Evolutionary conservation across 73 alveolate genomes (phyloP).

Genomic region (Paramecium biaurelia): DNA sequence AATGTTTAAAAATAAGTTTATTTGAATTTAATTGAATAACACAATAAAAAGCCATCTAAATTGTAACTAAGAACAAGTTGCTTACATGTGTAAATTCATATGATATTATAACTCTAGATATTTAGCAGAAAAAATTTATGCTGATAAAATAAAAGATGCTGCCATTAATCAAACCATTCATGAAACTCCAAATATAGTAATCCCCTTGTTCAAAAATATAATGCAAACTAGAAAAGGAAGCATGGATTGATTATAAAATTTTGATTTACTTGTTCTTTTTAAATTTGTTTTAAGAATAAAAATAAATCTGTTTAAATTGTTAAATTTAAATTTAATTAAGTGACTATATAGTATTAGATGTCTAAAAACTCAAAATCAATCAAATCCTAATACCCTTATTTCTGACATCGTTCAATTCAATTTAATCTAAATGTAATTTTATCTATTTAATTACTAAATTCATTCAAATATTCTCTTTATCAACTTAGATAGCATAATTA

Average conservation of each 20-base stretch:
- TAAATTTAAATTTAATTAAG: background rate
- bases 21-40: background rate
- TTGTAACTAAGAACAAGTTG: background rate
- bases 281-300: background rate
- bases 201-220: background rate
- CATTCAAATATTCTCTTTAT: background rate
- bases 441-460: too few species aligned
- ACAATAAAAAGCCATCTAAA: background rate
- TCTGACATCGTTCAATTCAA: background rate
- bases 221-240: background rate
- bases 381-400: background rate
- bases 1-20: constrained; percentile 40
- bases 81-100: background rate
- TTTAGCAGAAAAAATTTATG: background rate
- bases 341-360: background rate
- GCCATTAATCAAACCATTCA: background rate
- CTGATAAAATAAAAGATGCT: background rate
- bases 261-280: background rate
- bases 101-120: background rate
- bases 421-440: background rate
- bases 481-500: background rate
- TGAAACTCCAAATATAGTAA: background rate
- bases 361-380: background rate
- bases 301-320: background rate
- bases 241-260: background rate